These are phyloP conservation scores for Erodium trifolium DNA, from an alignment of 441 rosid species.

Conservation along the genomic window DNA sequence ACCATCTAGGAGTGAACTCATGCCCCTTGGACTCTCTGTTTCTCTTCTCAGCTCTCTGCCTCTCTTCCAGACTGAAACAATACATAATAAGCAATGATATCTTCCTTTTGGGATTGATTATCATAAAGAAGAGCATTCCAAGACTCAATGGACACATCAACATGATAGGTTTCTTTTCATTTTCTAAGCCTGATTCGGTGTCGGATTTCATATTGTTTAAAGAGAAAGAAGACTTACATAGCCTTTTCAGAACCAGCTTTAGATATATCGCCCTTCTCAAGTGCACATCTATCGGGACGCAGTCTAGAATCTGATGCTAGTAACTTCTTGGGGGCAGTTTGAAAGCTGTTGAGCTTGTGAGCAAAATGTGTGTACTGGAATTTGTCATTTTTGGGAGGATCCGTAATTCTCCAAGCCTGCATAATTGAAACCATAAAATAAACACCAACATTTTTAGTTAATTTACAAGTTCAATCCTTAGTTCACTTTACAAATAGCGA, in stretches of 20 bases:
- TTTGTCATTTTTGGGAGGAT: conserved; percentile 72
- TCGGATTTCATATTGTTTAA: not conserved
- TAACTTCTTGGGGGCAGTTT: conserved; percentile 79
- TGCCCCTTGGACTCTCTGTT: conserved; percentile 65
- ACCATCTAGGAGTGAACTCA: conserved; percentile 74
- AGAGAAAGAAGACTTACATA: conserved; percentile 38
- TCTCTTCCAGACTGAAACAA: conserved; percentile 78
- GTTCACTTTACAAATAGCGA: too few relatives aligned
- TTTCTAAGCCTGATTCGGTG: not conserved
- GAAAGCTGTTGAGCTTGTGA: conserved; percentile 87
- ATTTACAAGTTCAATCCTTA: too few relatives aligned
- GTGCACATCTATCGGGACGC: conserved; percentile 88
- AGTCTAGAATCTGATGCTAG: conserved; percentile 86
- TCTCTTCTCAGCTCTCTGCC: conserved; percentile 87
- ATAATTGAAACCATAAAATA: not conserved
- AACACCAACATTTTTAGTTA: not conserved
- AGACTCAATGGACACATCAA: not conserved
- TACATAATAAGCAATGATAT: too few relatives aligned
- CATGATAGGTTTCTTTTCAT: not conserved
- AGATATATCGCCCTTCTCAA: conserved; percentile 78
- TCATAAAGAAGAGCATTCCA: too few relatives aligned
- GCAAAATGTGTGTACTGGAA: conserved; percentile 82
- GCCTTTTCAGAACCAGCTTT: conserved; percentile 76
- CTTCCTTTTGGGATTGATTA: too few relatives aligned
- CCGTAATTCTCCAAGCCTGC: conserved; percentile 81